A percentile compares a stretch with the other conserved stretches of the same genome.
Evolutionary conservation across 1,284 basidiomycete genomes (phyloP).

Genomic region (Salmacisia buchloeana): DNA sequence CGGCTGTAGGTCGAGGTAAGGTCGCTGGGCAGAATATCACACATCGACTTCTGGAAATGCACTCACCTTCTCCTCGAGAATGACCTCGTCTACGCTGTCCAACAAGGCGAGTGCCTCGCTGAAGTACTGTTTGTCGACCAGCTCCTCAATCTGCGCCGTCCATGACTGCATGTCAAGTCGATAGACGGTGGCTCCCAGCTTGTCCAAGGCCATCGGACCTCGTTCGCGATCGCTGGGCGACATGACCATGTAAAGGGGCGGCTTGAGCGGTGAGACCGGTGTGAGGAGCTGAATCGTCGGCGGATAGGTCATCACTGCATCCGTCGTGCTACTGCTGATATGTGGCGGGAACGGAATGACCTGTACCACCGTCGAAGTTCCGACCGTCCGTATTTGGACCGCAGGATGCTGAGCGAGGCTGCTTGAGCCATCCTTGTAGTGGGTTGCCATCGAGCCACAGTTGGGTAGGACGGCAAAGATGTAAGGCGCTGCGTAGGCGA

Average conservation of each 20-base stretch:
- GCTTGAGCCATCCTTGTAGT: constrained; percentile 16
- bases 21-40: not conserved
- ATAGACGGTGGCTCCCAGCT: constrained; percentile 64
- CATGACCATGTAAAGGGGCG: constrained; percentile 28
- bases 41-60: not conserved
- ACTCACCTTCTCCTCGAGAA: constrained; percentile 61
- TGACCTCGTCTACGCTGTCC: constrained; percentile 63
- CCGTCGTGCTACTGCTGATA: not conserved
- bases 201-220: constrained; percentile 20
- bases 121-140: constrained; percentile 68
- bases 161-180: constrained; percentile 66
- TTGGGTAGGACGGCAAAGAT: constrained; percentile 58
- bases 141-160: constrained; percentile 76
- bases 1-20: constrained; percentile 16
- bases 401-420: constrained; percentile 23
- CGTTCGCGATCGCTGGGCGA: constrained; percentile 19
- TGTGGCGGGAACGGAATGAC: constrained; percentile 31
- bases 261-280: constrained; percentile 23
- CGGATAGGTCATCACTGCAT: constrained; percentile 6
- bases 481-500: constrained; percentile 76
- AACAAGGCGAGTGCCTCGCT: constrained; percentile 74
- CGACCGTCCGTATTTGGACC: constrained; percentile 34
- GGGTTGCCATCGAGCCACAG: constrained; percentile 22
- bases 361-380: constrained; percentile 35
- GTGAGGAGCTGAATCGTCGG: constrained; percentile 29